These are phyloP conservation scores for Candida anglica DNA, from an alignment of 805 yeast species.

Conservation along the genomic window DNA sequence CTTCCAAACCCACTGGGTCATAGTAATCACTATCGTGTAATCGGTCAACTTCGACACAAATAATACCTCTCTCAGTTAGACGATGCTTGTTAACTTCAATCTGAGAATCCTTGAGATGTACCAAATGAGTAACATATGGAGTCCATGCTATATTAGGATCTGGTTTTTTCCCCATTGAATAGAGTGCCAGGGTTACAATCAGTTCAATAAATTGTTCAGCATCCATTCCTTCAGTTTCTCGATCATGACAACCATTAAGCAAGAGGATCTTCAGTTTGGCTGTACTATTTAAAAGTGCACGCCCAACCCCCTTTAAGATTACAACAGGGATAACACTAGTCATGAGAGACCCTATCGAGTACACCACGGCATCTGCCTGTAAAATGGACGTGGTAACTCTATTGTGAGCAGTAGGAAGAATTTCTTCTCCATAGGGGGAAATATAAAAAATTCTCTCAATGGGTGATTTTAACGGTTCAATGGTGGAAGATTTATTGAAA, in stretches of 20 bases:
- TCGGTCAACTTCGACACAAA: constrained; percentile 40
- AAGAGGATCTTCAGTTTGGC: constrained; percentile 50
- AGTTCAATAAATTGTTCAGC: constrained; percentile 57
- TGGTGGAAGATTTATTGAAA: constrained; percentile 55
- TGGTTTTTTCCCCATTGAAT: constrained; percentile 36
- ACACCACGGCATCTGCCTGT: constrained; percentile 54
- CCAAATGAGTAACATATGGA: constrained; percentile 58
- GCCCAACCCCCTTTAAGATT: constrained; percentile 68
- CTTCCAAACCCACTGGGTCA: constrained; percentile 40
- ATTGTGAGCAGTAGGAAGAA: constrained; percentile 67
- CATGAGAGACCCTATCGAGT: constrained; percentile 85
- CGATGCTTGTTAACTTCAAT: constrained; percentile 44
- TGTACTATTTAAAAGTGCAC: constrained; percentile 41
- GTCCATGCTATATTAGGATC: constrained; percentile 26
- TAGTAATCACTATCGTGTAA: constrained; percentile 24
- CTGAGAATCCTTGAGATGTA: constrained; percentile 49
- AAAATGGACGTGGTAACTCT: constrained; percentile 52
- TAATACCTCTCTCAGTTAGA: constrained; percentile 41
- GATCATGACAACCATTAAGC: constrained; percentile 69
- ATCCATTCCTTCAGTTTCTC: constrained; percentile 72
- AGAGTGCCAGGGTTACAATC: constrained; percentile 51
- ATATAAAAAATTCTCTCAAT: constrained; percentile 72
- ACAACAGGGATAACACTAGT: constrained; percentile 83
- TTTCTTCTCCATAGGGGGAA: constrained; percentile 85
- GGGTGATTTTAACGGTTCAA: constrained; percentile 66